phyloP scores from a whole-genome alignment of 2,329 filamentous ascomycete genomes.

The Grosmannia serpens region DNA sequence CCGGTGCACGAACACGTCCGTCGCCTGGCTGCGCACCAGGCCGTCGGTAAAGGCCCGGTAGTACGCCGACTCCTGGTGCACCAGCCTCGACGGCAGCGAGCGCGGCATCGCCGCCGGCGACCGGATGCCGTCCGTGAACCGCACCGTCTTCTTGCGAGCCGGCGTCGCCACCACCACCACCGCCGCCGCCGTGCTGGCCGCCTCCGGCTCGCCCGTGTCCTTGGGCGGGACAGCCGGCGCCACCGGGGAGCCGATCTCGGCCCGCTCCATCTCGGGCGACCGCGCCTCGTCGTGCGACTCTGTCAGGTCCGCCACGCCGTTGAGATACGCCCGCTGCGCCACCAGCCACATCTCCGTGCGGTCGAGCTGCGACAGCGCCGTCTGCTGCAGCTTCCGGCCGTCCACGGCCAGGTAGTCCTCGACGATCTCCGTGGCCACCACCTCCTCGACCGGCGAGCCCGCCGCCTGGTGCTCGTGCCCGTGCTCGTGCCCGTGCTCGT shows the following conservation, averaged over 20 bases:
- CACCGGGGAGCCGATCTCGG: slow-evolving; percentile 16
- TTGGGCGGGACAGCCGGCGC: slow-evolving; percentile 11
- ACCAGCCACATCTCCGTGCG: slow-evolving; percentile 79
- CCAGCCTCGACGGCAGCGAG: slow-evolving; percentile 39
- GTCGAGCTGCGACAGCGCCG: slow-evolving; percentile 63
- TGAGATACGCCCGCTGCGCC: slow-evolving; percentile 68
- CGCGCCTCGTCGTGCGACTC: slow-evolving; percentile 11
- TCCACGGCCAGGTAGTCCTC: slow-evolving; percentile 67
- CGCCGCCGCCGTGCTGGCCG: slow-evolving; percentile 12
- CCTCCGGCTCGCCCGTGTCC: slow-evolving; percentile 7
- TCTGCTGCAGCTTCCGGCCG: slow-evolving; percentile 57
- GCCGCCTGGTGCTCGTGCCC: too few relatives aligned
- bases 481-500: too few relatives aligned
- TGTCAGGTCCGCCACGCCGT: slow-evolving; percentile 50
- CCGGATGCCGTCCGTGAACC: slow-evolving; percentile 50
- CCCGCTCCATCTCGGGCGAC: slow-evolving; percentile 3
- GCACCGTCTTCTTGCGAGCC: slow-evolving; percentile 57
- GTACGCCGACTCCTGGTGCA: slow-evolving; percentile 63
- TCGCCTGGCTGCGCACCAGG: slow-evolving; percentile 49
- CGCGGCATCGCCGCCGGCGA: slow-evolving; percentile 30
- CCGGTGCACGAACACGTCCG: slow-evolving; percentile 76
- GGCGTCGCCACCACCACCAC: slow-evolving; percentile 6
- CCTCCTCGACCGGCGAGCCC: slow-evolving; percentile 37
- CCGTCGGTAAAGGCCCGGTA: slow-evolving; percentile 77
- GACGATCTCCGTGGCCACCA: slow-evolving; percentile 52